Base-by-base conservation (phyloP, 2,329 filamentous ascomycete genomes). In the Pyrenophora graminea region DNA sequence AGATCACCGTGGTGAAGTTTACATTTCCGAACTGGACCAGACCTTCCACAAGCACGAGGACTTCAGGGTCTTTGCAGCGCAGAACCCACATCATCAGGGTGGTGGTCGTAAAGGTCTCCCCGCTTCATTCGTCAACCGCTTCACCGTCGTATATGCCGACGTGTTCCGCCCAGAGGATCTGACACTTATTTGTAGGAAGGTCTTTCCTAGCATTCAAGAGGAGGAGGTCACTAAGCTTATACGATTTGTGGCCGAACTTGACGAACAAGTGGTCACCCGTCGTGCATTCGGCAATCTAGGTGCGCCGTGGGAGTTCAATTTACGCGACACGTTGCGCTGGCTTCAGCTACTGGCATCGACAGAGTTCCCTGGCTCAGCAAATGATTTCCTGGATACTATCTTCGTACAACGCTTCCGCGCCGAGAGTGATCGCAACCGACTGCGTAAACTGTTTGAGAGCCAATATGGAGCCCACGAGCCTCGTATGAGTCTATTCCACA, bases 31-130 rank as follows among this genome's bases (percentile, higher is more conserved):
- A 69, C 82, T 99, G 10, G 93, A 97, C 65, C 92, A 96, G 66
- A 91, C 91, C 2, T 99, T 99, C 75, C 87, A 88, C 63, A 86
- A 91, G 19, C 93, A 99, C 69, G 86, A 88, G 0, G 80, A 92
- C 57, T 99, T 99, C 74, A 86, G 89, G n/a, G 83, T 99, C 0
- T 99, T 99, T 67, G 94, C 95, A 12, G 92, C 94, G 0, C 94
- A 99, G 71, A 99, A 99, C 69, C 94, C 94, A 7, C 94, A 99
- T 74, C 91, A 97, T 65, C 94, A 99, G 74, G 94, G 94, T 50
- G 93, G 94, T 57, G 94, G 94, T 8, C 85, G 94, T 62, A 99
- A 99, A 74, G 94, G 94, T 33, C 78, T 99, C 31, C 94, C 94
- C 1, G 89, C 89, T 50, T 97, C 94, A 1, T 99, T 99, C 66